A percentile compares a stretch with the other conserved stretches of the same genome.
These are phyloP conservation scores for Monosporascus sp. DNA, from an alignment of 2,329 filamentous ascomycete genomes.

Conservation along the genomic window DNA sequence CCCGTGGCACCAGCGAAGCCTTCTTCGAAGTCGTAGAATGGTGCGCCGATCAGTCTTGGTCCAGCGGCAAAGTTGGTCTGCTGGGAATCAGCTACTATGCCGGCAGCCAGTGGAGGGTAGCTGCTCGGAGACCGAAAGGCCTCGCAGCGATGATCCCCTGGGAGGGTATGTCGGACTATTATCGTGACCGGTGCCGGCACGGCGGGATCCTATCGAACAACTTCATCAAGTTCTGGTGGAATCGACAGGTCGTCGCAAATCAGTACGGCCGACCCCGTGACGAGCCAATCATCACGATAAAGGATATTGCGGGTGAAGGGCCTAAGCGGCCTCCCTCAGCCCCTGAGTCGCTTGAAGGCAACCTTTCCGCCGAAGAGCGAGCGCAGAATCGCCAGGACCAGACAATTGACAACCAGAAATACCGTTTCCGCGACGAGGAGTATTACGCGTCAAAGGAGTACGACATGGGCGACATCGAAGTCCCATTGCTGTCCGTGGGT, in stretches of 20 bases:
- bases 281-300: constrained; percentile 5
- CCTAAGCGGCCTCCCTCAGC: constrained; percentile 9
- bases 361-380: constrained; percentile 47
- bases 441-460: constrained; percentile 65
- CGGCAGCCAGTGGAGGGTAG: constrained; percentile 43
- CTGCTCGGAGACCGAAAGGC: constrained; percentile 39
- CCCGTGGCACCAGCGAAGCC: constrained; percentile 38
- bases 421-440: constrained; percentile 54
- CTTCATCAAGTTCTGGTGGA: constrained; percentile 62
- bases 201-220: constrained; percentile 55
- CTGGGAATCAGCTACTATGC: constrained; percentile 45
- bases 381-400: constrained; percentile 43
- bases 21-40: constrained; percentile 47
- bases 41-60: constrained; percentile 42
- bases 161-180: constrained; percentile 50
- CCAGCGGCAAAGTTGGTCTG: constrained; percentile 41
- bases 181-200: constrained; percentile 53
- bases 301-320: no score
- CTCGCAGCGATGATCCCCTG: constrained; percentile 42
- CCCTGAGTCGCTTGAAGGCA: constrained; percentile 52
- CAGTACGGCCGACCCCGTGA: constrained; percentile 54
- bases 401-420: constrained; percentile 38
- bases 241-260: constrained; percentile 59
- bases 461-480: constrained; percentile 58
- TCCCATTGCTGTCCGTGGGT: constrained; percentile 49